A percentile compares a stretch with the other conserved stretches of the same genome.
phyloP scores from a whole-genome alignment of 2,329 filamentous ascomycete genomes.

The Colletotrichum lupini region DNA sequence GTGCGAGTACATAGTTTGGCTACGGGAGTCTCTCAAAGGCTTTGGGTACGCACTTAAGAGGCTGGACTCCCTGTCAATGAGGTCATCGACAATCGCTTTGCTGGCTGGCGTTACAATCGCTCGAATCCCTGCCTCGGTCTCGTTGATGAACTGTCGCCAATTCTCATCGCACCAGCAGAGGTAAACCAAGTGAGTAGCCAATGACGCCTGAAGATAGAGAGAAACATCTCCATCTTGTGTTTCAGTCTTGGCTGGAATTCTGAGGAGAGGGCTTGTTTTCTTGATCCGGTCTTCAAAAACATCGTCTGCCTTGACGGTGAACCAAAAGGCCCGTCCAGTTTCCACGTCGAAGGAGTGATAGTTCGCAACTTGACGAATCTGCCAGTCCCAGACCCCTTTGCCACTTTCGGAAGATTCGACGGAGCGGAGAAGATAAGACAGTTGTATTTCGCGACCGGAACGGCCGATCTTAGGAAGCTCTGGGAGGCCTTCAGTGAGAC shows the following conservation, averaged over 20 bases:
- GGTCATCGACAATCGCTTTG: background rate
- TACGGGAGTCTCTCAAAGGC: background rate
- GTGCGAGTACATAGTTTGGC: background rate
- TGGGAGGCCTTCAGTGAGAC: background rate
- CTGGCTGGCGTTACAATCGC: background rate
- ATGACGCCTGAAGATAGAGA: background rate
- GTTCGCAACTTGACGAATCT: background rate
- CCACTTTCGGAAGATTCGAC: background rate
- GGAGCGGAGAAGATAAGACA: constrained; percentile 12
- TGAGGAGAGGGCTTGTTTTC: background rate
- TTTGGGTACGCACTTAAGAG: background rate
- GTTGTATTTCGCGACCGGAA: background rate
- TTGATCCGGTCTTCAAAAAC: background rate
- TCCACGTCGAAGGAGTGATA: constrained; percentile 5
- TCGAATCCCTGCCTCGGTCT: background rate
- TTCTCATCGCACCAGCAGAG: constrained; percentile 15
- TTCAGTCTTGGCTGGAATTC: background rate
- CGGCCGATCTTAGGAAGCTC: background rate
- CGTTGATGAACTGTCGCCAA: constrained; percentile 18
- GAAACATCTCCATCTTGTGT: background rate
- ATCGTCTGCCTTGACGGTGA: constrained; percentile 3
- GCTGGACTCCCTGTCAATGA: background rate
- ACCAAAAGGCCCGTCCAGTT: background rate
- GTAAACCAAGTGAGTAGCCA: background rate
- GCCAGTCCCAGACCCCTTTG: background rate